These are phyloP conservation scores for Penicillium sp. DNA, from an alignment of 2,329 filamentous ascomycete species.

Conservation along the genomic window DNA sequence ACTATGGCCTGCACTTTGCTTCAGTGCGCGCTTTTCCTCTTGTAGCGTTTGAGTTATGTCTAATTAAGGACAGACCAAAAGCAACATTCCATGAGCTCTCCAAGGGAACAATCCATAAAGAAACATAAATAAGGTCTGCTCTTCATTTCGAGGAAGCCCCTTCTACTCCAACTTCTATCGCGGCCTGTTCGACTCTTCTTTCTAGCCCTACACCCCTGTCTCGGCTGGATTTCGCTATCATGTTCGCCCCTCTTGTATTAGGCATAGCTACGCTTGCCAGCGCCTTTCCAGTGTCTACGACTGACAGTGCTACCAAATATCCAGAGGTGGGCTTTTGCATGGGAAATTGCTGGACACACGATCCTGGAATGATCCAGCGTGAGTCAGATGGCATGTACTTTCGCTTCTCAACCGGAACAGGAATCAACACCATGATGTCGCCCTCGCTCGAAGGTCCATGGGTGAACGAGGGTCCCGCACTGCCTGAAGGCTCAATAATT, in stretches of 20 bases:
- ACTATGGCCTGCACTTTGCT: neutral
- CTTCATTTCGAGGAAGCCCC: neutral
- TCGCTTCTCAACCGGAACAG: conserved; percentile 54
- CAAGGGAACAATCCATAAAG: neutral
- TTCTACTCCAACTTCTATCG: neutral
- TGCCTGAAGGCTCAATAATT: conserved; percentile 48
- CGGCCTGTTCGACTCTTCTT: neutral
- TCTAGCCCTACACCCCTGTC: neutral
- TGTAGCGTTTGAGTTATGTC: neutral
- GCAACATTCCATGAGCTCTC: no score
- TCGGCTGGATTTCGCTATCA: neutral
- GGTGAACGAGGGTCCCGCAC: conserved; percentile 48
- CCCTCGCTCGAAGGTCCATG: conserved; percentile 51
- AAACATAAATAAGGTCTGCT: neutral
- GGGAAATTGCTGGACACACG: conserved; percentile 44
- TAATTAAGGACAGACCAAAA: no score
- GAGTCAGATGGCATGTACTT: conserved; percentile 54
- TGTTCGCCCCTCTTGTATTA: neutral
- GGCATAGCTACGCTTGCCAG: neutral
- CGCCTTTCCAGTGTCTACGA: neutral
- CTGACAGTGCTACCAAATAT: conserved; percentile 24
- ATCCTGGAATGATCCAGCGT: conserved; percentile 52
- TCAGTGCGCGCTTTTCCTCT: neutral
- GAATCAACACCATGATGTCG: conserved; percentile 51
- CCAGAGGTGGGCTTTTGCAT: conserved; percentile 31